Evolutionary conservation across 2,329 filamentous ascomycete genomes (phyloP).

Genomic region (Fusarium fracticaudum): DNA sequence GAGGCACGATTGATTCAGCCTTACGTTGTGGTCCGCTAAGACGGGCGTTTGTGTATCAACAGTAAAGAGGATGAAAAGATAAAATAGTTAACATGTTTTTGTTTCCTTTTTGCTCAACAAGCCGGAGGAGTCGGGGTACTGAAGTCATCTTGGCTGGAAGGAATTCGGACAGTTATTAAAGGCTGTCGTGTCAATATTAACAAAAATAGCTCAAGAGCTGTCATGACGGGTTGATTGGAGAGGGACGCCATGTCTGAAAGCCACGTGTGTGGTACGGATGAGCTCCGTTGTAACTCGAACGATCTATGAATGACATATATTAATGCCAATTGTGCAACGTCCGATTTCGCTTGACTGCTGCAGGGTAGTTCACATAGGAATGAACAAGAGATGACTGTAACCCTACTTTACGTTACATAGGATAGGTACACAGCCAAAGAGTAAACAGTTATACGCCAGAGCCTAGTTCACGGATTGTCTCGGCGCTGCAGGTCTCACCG

Average conservation of each 20-base stretch:
- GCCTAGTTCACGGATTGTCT: neutral
- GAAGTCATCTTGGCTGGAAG: constrained; percentile 38
- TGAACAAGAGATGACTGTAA: neutral
- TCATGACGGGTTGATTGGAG: constrained; percentile 35
- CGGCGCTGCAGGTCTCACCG: constrained; percentile 15
- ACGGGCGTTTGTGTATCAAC: constrained; percentile 42
- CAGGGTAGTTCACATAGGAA: neutral
- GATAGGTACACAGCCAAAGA: neutral
- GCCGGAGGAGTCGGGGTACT: constrained; percentile 39
- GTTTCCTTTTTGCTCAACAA: constrained; percentile 38
- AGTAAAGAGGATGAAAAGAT: constrained; percentile 42
- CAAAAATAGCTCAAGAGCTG: constrained; percentile 31
- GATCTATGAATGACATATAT: constrained; percentile 43
- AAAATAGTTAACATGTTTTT: constrained; percentile 45
- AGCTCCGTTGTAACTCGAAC: constrained; percentile 38
- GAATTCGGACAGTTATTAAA: constrained; percentile 37
- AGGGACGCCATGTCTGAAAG: constrained; percentile 16
- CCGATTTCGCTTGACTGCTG: neutral
- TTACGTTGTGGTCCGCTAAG: constrained; percentile 28
- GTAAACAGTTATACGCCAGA: neutral
- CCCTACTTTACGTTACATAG: neutral
- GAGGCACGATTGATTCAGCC: constrained; percentile 33
- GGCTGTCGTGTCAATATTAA: constrained; percentile 39
- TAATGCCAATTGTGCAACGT: constrained; percentile 24
- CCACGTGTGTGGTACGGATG: constrained; percentile 13